Percentiles rank a stretch among this genome's conserved stretches.
Conservation (phyloP, 2,329 filamentous ascomycete genomes). For the Neopestalotiopsis clavispora region DNA sequence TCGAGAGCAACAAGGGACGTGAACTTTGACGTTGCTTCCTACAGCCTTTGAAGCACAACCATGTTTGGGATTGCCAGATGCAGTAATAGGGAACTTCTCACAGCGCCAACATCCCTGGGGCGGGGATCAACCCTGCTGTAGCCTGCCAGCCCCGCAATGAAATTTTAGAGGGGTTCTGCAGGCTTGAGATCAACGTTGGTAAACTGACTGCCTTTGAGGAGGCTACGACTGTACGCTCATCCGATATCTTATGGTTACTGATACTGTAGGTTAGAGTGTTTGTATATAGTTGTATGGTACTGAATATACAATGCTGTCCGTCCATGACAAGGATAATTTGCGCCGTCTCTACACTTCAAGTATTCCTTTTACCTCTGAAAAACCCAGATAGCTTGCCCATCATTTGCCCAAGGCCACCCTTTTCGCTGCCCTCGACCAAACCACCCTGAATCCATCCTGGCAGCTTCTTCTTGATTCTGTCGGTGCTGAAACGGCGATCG, state of each 20-base stretch:
- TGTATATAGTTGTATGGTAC: too few relatives aligned
- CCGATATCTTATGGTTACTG: not conserved
- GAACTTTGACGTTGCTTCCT: not conserved
- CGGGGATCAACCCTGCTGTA: not conserved
- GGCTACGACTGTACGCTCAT: not conserved
- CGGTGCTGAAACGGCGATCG: slow-evolving; percentile 78
- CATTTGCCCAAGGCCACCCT: slow-evolving; percentile 58
- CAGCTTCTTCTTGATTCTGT: slow-evolving; percentile 77
- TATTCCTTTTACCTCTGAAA: slow-evolving; percentile 56
- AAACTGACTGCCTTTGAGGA: too few relatives aligned
- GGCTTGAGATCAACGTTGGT: not conserved
- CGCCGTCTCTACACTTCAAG: not conserved
- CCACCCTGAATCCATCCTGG: slow-evolving; percentile 87
- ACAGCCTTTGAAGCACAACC: not conserved
- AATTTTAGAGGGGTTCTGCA: not conserved
- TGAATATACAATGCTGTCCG: too few relatives aligned
- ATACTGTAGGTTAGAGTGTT: too few relatives aligned
- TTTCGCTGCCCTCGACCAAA: slow-evolving; percentile 56
- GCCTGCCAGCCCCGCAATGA: not conserved
- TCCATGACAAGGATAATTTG: not conserved
- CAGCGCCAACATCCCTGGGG: not conserved
- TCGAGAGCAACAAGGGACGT: too few relatives aligned
- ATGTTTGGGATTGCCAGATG: not conserved
- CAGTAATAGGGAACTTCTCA: slow-evolving; percentile 2
- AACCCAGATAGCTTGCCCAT: slow-evolving; percentile 64